phyloP scores from a whole-genome alignment of 2,329 filamentous ascomycete genomes.

The Celoporthe dispersa region DNA sequence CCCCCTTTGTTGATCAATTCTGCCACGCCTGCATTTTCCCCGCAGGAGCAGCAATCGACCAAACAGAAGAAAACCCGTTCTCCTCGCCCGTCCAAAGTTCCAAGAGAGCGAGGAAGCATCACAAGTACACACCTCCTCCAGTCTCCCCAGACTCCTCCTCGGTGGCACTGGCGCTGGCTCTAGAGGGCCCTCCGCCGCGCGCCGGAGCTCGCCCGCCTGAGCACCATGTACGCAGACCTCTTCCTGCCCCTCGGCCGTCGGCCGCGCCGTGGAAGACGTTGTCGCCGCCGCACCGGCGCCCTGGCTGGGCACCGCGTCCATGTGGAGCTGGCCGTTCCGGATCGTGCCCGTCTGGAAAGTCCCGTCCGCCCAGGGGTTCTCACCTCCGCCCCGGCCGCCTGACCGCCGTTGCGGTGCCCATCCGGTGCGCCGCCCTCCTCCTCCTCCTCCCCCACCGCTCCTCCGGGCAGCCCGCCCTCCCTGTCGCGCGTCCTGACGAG shows the following conservation, averaged over 20 bases:
- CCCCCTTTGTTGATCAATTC: background rate
- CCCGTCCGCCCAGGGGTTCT: slow-evolving; percentile 63
- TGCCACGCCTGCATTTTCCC: background rate
- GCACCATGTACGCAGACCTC: slow-evolving; percentile 50
- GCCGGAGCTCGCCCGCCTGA: slow-evolving; percentile 63
- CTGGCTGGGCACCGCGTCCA: slow-evolving; percentile 40
- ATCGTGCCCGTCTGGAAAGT: slow-evolving; percentile 66
- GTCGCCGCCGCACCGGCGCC: background rate
- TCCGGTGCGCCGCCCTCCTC: slow-evolving; percentile 14
- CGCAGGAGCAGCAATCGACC: background rate
- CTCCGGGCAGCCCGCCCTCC: slow-evolving; percentile 10
- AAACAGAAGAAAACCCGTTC: background rate
- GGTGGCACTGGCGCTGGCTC: slow-evolving; percentile 35
- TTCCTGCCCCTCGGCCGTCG: background rate
- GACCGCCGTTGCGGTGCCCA: slow-evolving; percentile 31
- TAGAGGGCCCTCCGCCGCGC: slow-evolving; percentile 53
- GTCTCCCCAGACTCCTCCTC: slow-evolving; percentile 52
- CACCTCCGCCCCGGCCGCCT: slow-evolving; percentile 15
- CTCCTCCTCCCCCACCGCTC: background rate
- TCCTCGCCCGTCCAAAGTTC: background rate
- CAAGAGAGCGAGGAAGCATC: slow-evolving; percentile 29
- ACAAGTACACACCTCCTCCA: slow-evolving; percentile 68
- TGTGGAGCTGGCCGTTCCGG: slow-evolving; percentile 52
- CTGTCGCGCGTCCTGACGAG: background rate
- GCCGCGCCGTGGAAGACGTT: background rate